Base-by-base conservation (phyloP, 2,329 filamentous ascomycete species). In the Diatrype stigma region DNA sequence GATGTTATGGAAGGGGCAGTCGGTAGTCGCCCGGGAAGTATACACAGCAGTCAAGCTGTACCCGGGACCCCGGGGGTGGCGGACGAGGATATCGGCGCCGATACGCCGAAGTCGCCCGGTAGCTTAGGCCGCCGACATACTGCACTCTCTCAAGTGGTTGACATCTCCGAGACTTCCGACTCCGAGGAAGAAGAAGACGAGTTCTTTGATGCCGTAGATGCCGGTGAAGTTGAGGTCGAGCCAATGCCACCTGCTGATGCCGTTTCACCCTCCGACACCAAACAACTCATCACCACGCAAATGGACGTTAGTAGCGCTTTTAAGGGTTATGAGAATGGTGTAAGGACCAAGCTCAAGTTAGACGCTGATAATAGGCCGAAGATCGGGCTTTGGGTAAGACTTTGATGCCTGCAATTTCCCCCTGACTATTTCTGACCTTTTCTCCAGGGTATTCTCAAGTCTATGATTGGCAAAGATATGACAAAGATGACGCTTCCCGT, bases 391-490 rank as follows among this genome's bases (percentile, higher is more conserved):
- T 99, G 94, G 94, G 92, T 96, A 81, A 72, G 87, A 70, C 56
- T 38, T 10, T 45, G 19, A 35, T 53, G 7, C 47, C 44, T 22
- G 34, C 19, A 22, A n/a, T n/a, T n/a, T n/a, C n/a, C n/a, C n/a
- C 21, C 19, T 10, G 19, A 40, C 35, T 45, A 17, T 28, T 50
- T 47, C 60, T 72, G 55, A 70, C 49, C 16, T 54, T 19, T 50
- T 12, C 35, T 45, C 26, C 57, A 96, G 92, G 87, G 88, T 59
- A 96, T 99, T 60, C 75, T 99, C 56, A 99, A 97, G 74, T 97
- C 93, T 21, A 97, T 99, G 94, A 96, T 99, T 70, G 94, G 94
- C 56, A 97, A 99, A 69, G 94, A 99, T 66, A 97, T 99, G 94
- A 97, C 94, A 35, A 97, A 95, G 76, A 99, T 99, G 93, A 97